Base-by-base conservation (phyloP, 2,329 filamentous ascomycete genomes). In the Aureobasidium sp. region DNA sequence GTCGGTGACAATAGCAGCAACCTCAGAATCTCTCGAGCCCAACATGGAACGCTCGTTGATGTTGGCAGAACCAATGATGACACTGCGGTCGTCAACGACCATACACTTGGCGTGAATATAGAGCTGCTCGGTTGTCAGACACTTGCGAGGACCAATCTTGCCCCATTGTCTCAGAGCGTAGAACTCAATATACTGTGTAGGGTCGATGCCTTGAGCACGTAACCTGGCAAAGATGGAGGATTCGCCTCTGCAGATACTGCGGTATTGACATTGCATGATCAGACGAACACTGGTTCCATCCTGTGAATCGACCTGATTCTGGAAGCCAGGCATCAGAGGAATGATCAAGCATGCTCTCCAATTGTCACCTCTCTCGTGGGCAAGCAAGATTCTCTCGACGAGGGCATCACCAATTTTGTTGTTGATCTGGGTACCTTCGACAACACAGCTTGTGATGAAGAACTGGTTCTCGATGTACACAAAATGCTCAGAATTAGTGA, bases 401-500 rank as follows among this genome's bases (percentile, higher is more conserved):
- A 99, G 80, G 3, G 94, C 93, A 75, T 97, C 93, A 56, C 93
- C 93, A 67, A 99, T 97, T 67, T 87, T 86, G 74, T 99, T 99
- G 73, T 91, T 84, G 66, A 99, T 94, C 71, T 87, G 90, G 13
- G 88, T 90, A 59, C 89, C 89, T 68, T 96, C 86, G 5, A 92
- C 92, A 70, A 94, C 89, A 56, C 90, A 94, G 67, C 90, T 96
- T 39, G 90, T 95, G 73, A 99, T 89, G 78, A 96, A 99, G 76
- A 97, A 99, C 71, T 99, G 94, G 72, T 99, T 99, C 74, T 99
- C 94, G 67, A 97, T 96, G 75, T 99, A 97, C 57, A 97, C 90
- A 70, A 97, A 96, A 73, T 97, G 94, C 52, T 99, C 91, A 1
- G 92, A 97, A 66, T 93, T 88, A 67, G 94, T 88, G 68, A 99